These are phyloP conservation scores for Voacanga thouarsii DNA, from an alignment of 257 asterid species.

Conservation along the genomic window DNA sequence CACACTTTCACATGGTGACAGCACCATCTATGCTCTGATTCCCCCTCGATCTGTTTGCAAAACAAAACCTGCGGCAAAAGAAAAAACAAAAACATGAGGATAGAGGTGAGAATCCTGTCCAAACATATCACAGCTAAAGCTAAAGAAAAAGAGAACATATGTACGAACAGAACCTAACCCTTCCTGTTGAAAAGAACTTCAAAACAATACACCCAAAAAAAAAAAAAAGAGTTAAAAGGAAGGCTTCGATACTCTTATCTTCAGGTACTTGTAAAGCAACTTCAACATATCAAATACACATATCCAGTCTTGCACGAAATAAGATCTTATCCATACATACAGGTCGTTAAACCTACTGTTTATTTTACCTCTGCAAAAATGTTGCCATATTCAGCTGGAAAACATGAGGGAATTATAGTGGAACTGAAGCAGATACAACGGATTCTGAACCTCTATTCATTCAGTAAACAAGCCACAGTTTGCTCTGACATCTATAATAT, in stretches of 20 bases:
- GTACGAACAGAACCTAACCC: background rate
- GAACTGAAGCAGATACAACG: no score
- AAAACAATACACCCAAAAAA: no score
- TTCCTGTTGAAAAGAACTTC: background rate
- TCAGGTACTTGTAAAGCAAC: background rate
- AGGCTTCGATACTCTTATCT: background rate
- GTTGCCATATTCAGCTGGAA: no score
- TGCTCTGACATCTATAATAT: background rate
- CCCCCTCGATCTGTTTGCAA: background rate
- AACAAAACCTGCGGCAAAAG: slow-evolving; percentile 1
- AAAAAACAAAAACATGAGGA: background rate
- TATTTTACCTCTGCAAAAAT: no score
- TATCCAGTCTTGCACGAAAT: no score
- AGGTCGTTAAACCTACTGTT: no score
- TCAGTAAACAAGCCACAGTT: background rate
- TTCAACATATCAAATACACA: no score
- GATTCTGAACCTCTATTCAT: background rate
- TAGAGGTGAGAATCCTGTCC: background rate
- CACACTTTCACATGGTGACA: background rate
- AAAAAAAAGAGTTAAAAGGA: no score
- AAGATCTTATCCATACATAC: no score
- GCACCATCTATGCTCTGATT: background rate
- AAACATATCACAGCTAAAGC: background rate
- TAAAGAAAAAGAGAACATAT: background rate
- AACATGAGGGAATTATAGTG: background rate